Base-by-base conservation (phyloP, 1,284 basidiomycete genomes). In the Amylostereum areolatum region DNA sequence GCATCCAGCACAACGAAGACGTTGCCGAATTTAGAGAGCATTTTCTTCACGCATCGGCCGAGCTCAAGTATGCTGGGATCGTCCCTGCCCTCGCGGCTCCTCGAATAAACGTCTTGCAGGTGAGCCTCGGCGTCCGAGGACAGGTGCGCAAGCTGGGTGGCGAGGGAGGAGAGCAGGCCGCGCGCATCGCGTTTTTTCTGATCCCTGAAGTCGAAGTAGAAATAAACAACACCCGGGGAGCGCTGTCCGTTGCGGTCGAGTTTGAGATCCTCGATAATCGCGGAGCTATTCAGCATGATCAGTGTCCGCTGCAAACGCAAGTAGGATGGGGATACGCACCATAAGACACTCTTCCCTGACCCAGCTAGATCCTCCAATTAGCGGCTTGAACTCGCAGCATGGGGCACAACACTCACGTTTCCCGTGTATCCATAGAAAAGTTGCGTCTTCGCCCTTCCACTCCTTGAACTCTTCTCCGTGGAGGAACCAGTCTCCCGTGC, bases 161-260 rank as follows among this genome's bases (percentile, higher is more conserved):
- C n/a, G n/a, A 48, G 47, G 8, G 47, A 48, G 6, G 8, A 12
- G 5, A 48, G 28, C 12, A 48, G 7, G 3, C 30, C 31, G 5
- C 24, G 39, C 2, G 27, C 25, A 29, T 42, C 9, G 4, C 33
- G 47, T 25, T 48, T 48, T 9, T 18, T 24, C 7, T 39, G 12
- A 18, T 48, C 39, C 4, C 40, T 41, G 40, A 48, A 48, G 31
- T 43, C 40, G 30, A 41, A 48, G 40, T 48, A 48, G 40, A 42
- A 48, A 24, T 42, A 48, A 8, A 40, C 47, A 12, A 43, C 18
- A 1, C 18, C 12, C 25, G 7, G 7, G 27, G 46, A 47, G 30
- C 25, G n/a, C 11, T 29, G 25, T 43, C 41, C 11, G 30, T 43
- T 11, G 30, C 41, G 7, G 3, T 25, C 25, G 41, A 43, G 25